Base-by-base conservation (phyloP, 2,329 filamentous ascomycete genomes). In the Curvularia hawaiiensis region DNA sequence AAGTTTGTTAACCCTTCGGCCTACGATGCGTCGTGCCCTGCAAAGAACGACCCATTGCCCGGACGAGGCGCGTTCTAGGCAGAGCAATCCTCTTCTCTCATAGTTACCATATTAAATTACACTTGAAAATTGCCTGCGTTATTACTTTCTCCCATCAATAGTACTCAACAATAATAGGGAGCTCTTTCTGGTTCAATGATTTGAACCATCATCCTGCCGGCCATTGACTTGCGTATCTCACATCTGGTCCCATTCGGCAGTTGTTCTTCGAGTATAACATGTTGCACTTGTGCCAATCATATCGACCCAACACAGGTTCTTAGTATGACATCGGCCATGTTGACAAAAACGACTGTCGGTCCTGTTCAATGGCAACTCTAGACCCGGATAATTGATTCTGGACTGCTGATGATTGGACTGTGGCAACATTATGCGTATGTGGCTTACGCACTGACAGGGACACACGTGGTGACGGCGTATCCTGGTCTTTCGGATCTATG, bases 41-140 rank as follows among this genome's bases (percentile, higher is more conserved):
- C 51, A 4, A 62, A 60, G 44, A 71, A 69, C 28, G 67, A 70
- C 45, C 66, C 68, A 6, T 35, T 69, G 18, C 67, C 66, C 43
- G 67, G 60, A 18, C 63, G 62, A 52, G 67, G 67, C 24, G 67
- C 61, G 2, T 69, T 70, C 40, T 70, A 66, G 45, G 46, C 33
- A 20, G 33, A 41, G 10, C n/a, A 10, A 26, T n/a, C 16, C 6
- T 39, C 7, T 18, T 46, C 20, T 22, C 5, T 12, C 10, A 26
- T 49, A 35, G 16, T 10, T 9, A 24, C 24, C 18, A 35, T 31
- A 48, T 24, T 20, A 24, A 16, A 9, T 43, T 4, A n/a, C 16
- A 9, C 8, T 9, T 38, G 16, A 12, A 38, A 18, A 18, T 16
- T n/a, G 3, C 16, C 16, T 38, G 16, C 4, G 18, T 38, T 18